Conservation (phyloP, 1,139 yeast species). For the Williopsis jadinii region DNA sequence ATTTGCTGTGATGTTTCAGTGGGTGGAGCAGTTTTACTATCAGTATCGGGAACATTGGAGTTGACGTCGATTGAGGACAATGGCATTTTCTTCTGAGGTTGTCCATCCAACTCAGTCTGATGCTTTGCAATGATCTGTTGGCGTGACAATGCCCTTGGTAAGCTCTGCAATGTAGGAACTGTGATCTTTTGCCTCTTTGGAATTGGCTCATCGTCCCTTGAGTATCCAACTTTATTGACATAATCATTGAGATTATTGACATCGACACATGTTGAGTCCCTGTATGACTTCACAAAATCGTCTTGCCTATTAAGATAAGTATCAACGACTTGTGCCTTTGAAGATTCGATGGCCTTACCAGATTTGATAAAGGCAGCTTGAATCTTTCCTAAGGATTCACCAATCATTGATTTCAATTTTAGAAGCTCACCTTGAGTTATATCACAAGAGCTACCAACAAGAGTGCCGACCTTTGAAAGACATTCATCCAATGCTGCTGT, state of each 20-base stretch:
- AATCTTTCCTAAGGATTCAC: conserved; percentile 3
- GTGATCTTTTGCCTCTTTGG: conserved; percentile 15
- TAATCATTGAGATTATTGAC: conserved; percentile 4
- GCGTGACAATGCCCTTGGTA: conserved; percentile 13
- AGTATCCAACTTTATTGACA: conserved; percentile 6
- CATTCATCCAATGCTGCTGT: conserved; percentile 9
- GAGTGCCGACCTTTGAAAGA: neutral
- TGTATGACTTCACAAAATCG: conserved; percentile 6
- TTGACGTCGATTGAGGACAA: neutral
- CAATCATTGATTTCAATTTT: neutral
- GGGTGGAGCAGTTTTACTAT: no score
- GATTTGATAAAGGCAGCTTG: conserved; percentile 11
- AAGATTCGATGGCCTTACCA: conserved; percentile 10
- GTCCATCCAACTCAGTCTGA: conserved; percentile 7
- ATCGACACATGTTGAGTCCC: conserved; percentile 3
- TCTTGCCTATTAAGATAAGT: conserved; percentile 10
- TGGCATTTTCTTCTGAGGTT: neutral
- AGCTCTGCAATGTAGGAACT: neutral
- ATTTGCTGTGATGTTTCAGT: no score
- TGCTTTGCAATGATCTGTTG: conserved; percentile 11
- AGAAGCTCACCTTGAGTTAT: neutral
- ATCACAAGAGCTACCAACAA: neutral
- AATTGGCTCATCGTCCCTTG: conserved; percentile 8
- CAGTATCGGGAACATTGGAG: no score
- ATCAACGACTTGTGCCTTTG: conserved; percentile 16